These are phyloP conservation scores for Pestalotiopsis sp. DNA, from an alignment of 2,329 filamentous ascomycete genomes.

Conservation along the genomic window DNA sequence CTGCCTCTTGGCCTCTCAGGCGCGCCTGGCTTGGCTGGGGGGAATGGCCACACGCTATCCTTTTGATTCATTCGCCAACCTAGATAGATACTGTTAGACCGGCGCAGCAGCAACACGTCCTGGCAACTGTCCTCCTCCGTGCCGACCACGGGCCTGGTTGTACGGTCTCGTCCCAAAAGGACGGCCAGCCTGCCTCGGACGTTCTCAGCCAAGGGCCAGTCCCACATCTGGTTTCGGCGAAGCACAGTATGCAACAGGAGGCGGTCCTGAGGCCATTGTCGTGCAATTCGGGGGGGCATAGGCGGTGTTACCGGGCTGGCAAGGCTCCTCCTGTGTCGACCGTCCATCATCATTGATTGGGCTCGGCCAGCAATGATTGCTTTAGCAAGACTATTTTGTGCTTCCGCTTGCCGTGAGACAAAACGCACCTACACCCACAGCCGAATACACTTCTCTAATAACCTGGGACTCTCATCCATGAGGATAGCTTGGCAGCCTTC, in stretches of 20 bases:
- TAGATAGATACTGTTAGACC: background rate
- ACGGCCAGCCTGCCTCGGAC: background rate
- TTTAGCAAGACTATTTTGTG: slow-evolving; percentile 7
- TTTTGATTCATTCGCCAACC: background rate
- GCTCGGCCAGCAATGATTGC: slow-evolving; percentile 11
- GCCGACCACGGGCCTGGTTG: background rate
- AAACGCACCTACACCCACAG: slow-evolving; percentile 10
- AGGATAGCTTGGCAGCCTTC: background rate
- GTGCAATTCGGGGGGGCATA: background rate
- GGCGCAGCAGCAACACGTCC: background rate
- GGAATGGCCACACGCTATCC: background rate
- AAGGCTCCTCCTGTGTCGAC: background rate
- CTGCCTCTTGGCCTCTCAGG: background rate
- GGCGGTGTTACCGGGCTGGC: slow-evolving; percentile 11
- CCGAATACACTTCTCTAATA: background rate
- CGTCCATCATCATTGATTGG: slow-evolving; percentile 13
- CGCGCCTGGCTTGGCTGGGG: background rate
- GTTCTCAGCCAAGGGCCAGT: slow-evolving; percentile 3
- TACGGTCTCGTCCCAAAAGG: background rate
- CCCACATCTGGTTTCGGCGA: background rate
- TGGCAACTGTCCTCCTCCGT: background rate
- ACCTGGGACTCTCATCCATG: background rate
- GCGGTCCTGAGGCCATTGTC: background rate
- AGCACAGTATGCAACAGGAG: slow-evolving; percentile 7
- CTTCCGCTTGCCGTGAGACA: slow-evolving; percentile 15